Base-by-base conservation (phyloP, 805 yeast species). In the Candida ascalaphidarum region DNA sequence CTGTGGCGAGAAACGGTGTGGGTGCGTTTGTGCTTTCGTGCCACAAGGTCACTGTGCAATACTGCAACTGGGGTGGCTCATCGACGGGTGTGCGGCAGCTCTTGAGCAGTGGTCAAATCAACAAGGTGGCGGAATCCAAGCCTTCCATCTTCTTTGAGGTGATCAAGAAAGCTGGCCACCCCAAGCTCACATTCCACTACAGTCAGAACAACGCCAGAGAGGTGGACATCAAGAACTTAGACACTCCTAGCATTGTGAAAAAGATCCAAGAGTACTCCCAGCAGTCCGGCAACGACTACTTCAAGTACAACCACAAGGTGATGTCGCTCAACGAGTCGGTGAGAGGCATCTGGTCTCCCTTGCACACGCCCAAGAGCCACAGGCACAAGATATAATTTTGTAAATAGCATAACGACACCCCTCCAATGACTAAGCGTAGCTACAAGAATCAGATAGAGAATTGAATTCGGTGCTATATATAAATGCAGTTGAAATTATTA, bases 341-440 rank as follows among this genome's bases (percentile, higher is more conserved):
- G 11, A 81, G 98, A 68, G 98, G 98, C 47, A 69, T 92, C 27
- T 92, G 98, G 98, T 86, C 96, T 25, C 98, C 98, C 33, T 67
- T 89, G 64, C 96, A 88, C 49, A 79, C 71, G 28, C 49, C 52
- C 22, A 62, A 60, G 48, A 49, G 41, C n/a, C 39, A 55, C 36
- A 60, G 69, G 44, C 60, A 52, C 37, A 55, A 50, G 34, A 59
- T 62, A 30, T 62, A 46, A n/a, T n/a, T n/a, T n/a, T n/a, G n/a
- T n/a, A n/a, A n/a, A n/a, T n/a, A n/a, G n/a, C n/a, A n/a, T n/a
- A n/a, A n/a, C n/a, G n/a, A n/a, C n/a, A n/a, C n/a, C n/a, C n/a
- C n/a, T n/a, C n/a, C n/a, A n/a, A n/a, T n/a, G n/a, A n/a, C n/a
- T n/a, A n/a, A n/a, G n/a, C n/a, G n/a, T n/a, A n/a, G n/a, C n/a